These are phyloP conservation scores for Canariomyces notabilis DNA, from an alignment of 2,329 filamentous ascomycete genomes.

Conservation along the genomic window DNA sequence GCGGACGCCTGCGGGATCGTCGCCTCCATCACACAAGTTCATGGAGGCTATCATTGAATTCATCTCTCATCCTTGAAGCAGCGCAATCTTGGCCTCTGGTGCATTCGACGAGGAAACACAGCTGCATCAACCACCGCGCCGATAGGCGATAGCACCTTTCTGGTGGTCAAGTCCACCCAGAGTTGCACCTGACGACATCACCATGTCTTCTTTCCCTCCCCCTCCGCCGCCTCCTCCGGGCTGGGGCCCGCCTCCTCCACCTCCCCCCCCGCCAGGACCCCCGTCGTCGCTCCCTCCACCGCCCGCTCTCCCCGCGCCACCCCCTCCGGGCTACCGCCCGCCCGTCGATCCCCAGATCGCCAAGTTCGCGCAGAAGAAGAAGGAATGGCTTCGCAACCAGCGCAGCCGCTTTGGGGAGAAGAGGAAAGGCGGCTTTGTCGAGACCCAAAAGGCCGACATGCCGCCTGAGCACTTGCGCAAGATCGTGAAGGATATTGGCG, in stretches of 20 bases:
- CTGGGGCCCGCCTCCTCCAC: constrained; percentile 55
- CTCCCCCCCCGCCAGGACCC: constrained; percentile 42
- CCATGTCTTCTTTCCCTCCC: constrained; percentile 49
- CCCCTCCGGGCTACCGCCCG: constrained; percentile 80
- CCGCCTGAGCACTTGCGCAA: constrained; percentile 97
- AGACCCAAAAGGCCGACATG: constrained; percentile 98
- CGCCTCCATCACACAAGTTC: constrained; percentile 1
- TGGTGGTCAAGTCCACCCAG: constrained; percentile 8
- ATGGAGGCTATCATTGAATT: constrained; percentile 8
- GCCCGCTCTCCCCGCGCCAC: constrained; percentile 58
- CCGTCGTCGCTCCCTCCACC: constrained; percentile 49
- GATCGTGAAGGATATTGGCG: constrained; percentile 96
- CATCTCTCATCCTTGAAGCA: background rate
- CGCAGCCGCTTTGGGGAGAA: constrained; percentile 95
- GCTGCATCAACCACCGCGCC: constrained; percentile 13
- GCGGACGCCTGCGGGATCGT: constrained; percentile 20
- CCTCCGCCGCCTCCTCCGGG: constrained; percentile 55
- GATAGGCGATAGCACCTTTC: constrained; percentile 9
- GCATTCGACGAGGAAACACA: constrained; percentile 9
- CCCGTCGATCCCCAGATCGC: constrained; percentile 76
- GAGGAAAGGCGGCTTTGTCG: constrained; percentile 90
- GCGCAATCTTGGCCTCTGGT: background rate
- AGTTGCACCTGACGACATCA: background rate
- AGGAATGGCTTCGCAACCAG: constrained; percentile 91
- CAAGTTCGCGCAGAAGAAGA: constrained; percentile 98